These are phyloP conservation scores for Aspergillus sp. DNA, from an alignment of 2,329 filamentous ascomycete genomes.

Conservation along the genomic window DNA sequence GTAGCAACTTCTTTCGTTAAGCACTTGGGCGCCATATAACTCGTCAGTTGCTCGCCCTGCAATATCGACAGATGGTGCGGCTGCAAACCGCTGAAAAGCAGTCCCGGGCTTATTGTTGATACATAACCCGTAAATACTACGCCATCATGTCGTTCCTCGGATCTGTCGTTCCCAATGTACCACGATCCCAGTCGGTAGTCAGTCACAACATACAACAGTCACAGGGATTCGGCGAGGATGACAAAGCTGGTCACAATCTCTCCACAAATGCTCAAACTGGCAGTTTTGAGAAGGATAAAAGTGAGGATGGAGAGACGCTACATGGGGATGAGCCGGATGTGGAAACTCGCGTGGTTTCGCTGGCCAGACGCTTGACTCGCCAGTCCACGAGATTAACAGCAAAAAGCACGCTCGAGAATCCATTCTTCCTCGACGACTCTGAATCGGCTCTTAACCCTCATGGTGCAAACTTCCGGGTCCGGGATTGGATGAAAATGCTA, in stretches of 20 bases:
- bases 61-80: background rate
- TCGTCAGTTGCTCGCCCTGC: background rate
- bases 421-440: slow-evolving; percentile 33
- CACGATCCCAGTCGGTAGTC: slow-evolving; percentile 16
- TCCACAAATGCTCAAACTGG: background rate
- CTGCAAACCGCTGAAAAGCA: background rate
- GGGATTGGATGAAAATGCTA: slow-evolving; percentile 49
- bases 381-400: slow-evolving; percentile 27
- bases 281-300: slow-evolving; percentile 9
- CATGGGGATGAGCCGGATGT: slow-evolving; percentile 8
- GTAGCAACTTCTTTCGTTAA: background rate
- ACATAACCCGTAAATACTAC: background rate
- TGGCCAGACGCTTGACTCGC: slow-evolving; percentile 37
- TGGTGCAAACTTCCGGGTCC: slow-evolving; percentile 45
- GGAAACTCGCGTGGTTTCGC: slow-evolving; percentile 12
- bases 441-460: slow-evolving; percentile 46
- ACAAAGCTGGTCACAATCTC: background rate
- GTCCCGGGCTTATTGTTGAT: background rate
- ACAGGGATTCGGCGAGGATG: slow-evolving; percentile 11
- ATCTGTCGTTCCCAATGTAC: slow-evolving; percentile 9
- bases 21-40: background rate
- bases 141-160: slow-evolving; percentile 16
- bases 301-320: slow-evolving; percentile 16
- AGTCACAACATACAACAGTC: slow-evolving; percentile 14
- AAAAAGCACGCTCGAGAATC: slow-evolving; percentile 32